phyloP scores from a whole-genome alignment of 1,284 basidiomycete genomes.

The Abortiporus biennis region DNA sequence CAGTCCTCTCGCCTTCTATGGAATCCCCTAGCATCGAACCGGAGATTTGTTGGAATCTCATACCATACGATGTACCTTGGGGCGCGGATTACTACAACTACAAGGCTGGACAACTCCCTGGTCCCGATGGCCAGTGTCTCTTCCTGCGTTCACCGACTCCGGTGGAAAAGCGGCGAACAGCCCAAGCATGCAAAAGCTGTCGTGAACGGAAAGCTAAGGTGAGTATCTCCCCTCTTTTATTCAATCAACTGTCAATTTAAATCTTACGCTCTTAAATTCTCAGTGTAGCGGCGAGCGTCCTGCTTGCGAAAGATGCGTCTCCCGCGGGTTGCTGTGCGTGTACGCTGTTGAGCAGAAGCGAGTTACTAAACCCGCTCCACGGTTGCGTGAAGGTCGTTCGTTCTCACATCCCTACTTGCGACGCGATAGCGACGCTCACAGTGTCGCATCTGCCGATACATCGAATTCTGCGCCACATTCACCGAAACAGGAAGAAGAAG shows the following conservation, averaged over 20 bases:
- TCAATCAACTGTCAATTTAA: neutral
- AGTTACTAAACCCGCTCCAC: constrained; percentile 6
- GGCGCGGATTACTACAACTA: constrained; percentile 33
- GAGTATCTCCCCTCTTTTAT: constrained; percentile 2
- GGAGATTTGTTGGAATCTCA: constrained; percentile 35
- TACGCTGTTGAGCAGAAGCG: constrained; percentile 27
- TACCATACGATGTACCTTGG: constrained; percentile 38
- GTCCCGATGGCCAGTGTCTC: constrained; percentile 33
- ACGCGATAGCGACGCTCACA: constrained; percentile 2
- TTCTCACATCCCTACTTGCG: neutral
- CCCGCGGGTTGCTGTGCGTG: constrained; percentile 32
- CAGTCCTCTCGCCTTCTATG: too few relatives aligned
- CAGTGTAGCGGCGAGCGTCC: constrained; percentile 38
- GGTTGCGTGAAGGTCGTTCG: constrained; percentile 6
- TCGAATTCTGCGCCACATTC: constrained; percentile 9
- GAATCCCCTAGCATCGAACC: too few relatives aligned
- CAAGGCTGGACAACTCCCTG: constrained; percentile 31
- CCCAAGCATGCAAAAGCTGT: constrained; percentile 38
- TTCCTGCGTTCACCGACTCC: constrained; percentile 38
- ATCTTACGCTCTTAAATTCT: neutral
- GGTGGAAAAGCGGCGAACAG: constrained; percentile 32
- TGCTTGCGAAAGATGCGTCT: constrained; percentile 31
- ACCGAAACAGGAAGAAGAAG: constrained; percentile 17
- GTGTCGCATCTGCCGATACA: constrained; percentile 5
- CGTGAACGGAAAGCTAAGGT: constrained; percentile 42